Conservation (phyloP, 1,284 basidiomycete species). For the Trametes polyzona region DNA sequence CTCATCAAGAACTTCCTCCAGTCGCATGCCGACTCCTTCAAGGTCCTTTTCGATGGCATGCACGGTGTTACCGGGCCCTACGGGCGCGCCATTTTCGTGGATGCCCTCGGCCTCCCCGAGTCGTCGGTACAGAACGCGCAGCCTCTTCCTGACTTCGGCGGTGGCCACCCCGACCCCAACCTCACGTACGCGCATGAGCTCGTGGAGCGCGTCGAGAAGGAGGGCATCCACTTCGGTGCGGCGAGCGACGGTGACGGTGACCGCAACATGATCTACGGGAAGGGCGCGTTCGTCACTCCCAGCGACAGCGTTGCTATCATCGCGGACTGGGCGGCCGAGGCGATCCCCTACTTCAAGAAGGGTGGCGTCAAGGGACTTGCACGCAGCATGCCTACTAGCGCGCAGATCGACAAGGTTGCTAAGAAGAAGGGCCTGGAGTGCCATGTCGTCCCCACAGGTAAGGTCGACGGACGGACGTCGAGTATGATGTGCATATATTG, state of each 20-base stretch:
- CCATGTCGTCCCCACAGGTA: constrained; percentile 97
- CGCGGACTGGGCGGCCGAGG: constrained; percentile 91
- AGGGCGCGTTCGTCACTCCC: constrained; percentile 97
- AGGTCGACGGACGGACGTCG: constrained; percentile 27
- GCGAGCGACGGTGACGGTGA: constrained; percentile 98
- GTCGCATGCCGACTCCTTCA: constrained; percentile 69
- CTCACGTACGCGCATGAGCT: constrained; percentile 96
- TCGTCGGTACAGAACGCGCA: constrained; percentile 90
- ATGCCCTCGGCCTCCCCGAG: constrained; percentile 81
- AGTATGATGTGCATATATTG: not conserved
- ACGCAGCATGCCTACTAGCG: constrained; percentile 96
- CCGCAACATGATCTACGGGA: constrained; percentile 99
- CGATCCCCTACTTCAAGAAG: constrained; percentile 95
- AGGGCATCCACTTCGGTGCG: constrained; percentile 92
- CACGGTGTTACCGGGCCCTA: constrained; percentile 99
- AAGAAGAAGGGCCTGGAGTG: constrained; percentile 92
- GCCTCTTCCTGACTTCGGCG: constrained; percentile 94
- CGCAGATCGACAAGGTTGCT: constrained; percentile 96
- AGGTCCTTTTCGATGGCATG: constrained; percentile 94
- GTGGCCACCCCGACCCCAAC: constrained; percentile 98
- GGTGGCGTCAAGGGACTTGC: constrained; percentile 94
- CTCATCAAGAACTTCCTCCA: constrained; percentile 92
- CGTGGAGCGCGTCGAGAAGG: constrained; percentile 89
- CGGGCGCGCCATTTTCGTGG: constrained; percentile 87
- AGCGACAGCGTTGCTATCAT: constrained; percentile 99